Evolutionary conservation across 768 basidiomycete genomes (phyloP), one percentile per base, ranked within the genome.

Genomic region (Chalciporus pseudorubinellus): DNA sequence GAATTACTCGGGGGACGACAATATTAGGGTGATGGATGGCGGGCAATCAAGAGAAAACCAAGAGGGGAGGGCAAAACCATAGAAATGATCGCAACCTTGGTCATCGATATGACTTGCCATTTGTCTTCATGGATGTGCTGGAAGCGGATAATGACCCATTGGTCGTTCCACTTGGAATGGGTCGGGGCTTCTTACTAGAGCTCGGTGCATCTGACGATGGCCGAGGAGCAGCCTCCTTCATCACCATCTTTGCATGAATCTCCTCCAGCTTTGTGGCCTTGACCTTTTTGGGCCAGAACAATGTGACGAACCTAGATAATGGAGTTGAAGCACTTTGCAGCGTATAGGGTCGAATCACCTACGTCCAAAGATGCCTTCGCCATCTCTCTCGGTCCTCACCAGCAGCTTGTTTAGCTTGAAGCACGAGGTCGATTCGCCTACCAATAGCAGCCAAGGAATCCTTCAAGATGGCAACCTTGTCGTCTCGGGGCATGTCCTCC

Each of bases 211-310:
- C 84, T 20, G 78, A 71, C 46, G 76, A 73, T n/a, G 79, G 70
- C 52, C 81, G 72, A n/a, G 83, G 82, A 29, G 81, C 79, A 41
- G 82, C 79, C 64, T 89, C 89, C 69, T 91, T 91, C 80, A 87
- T 87, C 55, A 92, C 90, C 88, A 97, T 92, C 73, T 97, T 97
- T 14, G 90, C 88, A 62, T 97, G 93, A 39, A 98, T 95, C 65
- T 93, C 92, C 69, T 95, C 90, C 34, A 98, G 74, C 70, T 97
- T 97, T 14, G 82, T 84, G 12, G 93, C 92, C 67, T 89, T 93
- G 58, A 98, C 94, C 71, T 95, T 92, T 76, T 95, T 91, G 6
- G 95, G 95, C 95, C 95, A 98, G 72, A 98, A 98, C 48, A 93
- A 77, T 3, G 92, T 94, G 41, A 97, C 93, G 58, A 98, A 98